Conservation (phyloP, 345 rosid species). For the Melaleuca quinquenervia region DNA sequence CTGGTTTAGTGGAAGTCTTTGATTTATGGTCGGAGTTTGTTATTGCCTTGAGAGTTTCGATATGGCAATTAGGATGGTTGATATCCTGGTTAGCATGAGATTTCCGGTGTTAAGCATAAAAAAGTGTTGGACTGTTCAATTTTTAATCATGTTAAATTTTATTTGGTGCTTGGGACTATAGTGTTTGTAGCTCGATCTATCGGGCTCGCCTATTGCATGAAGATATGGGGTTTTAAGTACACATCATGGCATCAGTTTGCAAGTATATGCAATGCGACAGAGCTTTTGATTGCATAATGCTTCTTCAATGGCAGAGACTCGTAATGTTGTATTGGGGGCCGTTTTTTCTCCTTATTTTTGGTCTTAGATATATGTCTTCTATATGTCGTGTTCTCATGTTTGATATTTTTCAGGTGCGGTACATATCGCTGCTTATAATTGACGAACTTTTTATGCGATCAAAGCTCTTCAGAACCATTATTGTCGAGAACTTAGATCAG, state of each 20-base stretch:
- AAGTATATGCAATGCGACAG: not conserved
- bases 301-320: not conserved
- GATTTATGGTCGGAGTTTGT: not conserved
- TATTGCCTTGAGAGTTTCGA: not conserved
- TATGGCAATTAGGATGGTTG: not conserved
- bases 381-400: not conserved
- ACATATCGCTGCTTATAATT: slow-evolving; percentile 58
- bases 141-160: not conserved
- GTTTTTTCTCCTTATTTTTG: not conserved
- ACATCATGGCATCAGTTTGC: not conserved
- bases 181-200: not conserved
- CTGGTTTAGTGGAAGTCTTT: not conserved
- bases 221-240: not conserved
- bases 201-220: not conserved
- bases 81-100: not conserved
- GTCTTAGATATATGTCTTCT: not conserved
- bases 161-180: not conserved
- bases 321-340: not conserved
- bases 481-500: slow-evolving; percentile 61
- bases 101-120: not conserved
- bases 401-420: slow-evolving; percentile 54
- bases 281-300: not conserved
- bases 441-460: slow-evolving; percentile 91
- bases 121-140: not conserved
- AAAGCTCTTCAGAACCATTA: slow-evolving; percentile 67